Evolutionary conservation across 2,329 filamentous ascomycete species (phyloP).

Genomic region (Dendryphion nanum): DNA sequence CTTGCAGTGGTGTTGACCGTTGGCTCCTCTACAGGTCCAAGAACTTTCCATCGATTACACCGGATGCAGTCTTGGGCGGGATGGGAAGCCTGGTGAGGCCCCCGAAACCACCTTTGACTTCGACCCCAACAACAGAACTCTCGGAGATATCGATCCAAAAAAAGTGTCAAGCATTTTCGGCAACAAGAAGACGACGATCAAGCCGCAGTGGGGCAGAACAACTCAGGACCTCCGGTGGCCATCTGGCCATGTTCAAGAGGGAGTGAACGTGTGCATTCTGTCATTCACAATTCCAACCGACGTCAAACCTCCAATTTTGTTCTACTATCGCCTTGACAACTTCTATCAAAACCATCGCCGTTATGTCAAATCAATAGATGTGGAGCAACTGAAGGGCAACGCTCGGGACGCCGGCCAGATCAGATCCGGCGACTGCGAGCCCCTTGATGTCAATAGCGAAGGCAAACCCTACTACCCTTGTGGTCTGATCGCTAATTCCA

Average conservation of each 20-base stretch:
- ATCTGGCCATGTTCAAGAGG: slow-evolving; percentile 10
- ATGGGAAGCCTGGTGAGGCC: no score
- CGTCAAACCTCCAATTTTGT: slow-evolving; percentile 77
- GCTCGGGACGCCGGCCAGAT: slow-evolving; percentile 62
- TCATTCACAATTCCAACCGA: slow-evolving; percentile 76
- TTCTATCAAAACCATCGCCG: slow-evolving; percentile 99
- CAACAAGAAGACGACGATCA: slow-evolving; percentile 35
- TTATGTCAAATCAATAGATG: slow-evolving; percentile 87
- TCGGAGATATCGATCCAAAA: slow-evolving; percentile 54
- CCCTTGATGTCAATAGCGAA: slow-evolving; percentile 51
- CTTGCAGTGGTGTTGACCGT: not conserved
- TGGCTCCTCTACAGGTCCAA: slow-evolving; percentile 67
- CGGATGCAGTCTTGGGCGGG: slow-evolving; percentile 65
- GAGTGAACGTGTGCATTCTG: slow-evolving; percentile 64
- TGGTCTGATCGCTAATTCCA: slow-evolving; percentile 91
- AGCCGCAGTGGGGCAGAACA: slow-evolving; percentile 34
- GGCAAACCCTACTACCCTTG: slow-evolving; percentile 86
- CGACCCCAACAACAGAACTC: slow-evolving; percentile 25
- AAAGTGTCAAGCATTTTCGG: slow-evolving; percentile 72
- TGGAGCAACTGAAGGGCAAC: slow-evolving; percentile 76
- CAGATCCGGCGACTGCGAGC: slow-evolving; percentile 69
- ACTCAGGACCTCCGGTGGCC: slow-evolving; percentile 39
- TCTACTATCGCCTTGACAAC: slow-evolving; percentile 95
- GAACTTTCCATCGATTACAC: slow-evolving; percentile 92
- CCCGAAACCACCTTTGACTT: slow-evolving; percentile 30